These are phyloP conservation scores for Verbascum thapsus DNA, from an alignment of 257 asterid genomes.

Conservation along the genomic window DNA sequence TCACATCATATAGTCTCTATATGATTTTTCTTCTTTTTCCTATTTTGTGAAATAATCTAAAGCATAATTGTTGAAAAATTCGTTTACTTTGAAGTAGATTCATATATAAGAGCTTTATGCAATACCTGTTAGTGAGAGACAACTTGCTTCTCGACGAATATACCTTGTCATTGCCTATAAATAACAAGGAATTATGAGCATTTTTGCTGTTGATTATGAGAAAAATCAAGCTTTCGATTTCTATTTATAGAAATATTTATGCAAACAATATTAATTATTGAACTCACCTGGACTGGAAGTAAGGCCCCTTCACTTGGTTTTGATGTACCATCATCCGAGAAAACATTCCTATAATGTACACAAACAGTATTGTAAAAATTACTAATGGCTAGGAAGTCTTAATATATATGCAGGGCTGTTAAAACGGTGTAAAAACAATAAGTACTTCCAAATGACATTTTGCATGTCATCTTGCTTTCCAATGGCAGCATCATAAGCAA, in stretches of 20 bases:
- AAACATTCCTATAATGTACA: constrained; percentile 65
- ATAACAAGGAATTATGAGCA: constrained; percentile 23
- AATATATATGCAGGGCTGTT: no score
- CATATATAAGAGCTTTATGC: constrained; percentile 4
- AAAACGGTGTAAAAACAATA: no score
- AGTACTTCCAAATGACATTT: constrained; percentile 91
- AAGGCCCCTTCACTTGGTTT: constrained; percentile 68
- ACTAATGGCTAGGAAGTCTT: background rate
- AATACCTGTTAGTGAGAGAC: constrained; percentile 80
- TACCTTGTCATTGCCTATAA: constrained; percentile 83
- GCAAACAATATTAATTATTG: constrained; percentile 23
- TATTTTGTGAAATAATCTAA: no score
- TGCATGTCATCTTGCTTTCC: constrained; percentile 86
- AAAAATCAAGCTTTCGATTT: no score
- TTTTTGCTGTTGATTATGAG: constrained; percentile 11
- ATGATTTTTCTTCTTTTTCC: background rate
- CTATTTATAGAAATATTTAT: background rate
- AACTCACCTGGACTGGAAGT: constrained; percentile 80
- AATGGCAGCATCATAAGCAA: constrained; percentile 86
- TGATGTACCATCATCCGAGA: constrained; percentile 71
- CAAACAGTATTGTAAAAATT: constrained; percentile 20
- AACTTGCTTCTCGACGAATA: constrained; percentile 69
- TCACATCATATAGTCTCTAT: background rate
- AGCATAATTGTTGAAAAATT: constrained; percentile 15
- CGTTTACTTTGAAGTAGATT: constrained; percentile 16